Conservation (phyloP, 106 monocot species). For the Allium cepa region DNA sequence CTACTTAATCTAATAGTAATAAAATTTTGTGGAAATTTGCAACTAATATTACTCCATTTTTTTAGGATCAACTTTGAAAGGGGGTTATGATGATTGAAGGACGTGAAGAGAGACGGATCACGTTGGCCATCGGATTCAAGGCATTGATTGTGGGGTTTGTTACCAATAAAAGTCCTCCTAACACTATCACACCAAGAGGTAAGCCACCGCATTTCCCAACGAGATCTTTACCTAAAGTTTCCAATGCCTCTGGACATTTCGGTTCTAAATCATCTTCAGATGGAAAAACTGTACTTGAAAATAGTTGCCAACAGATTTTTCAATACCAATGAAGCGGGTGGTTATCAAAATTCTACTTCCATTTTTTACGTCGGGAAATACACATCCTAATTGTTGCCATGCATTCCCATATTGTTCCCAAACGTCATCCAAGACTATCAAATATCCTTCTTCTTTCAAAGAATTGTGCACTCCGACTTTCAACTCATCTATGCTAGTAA, state of each 20-base stretch:
- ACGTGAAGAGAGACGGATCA: background rate
- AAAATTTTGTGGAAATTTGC: constrained; percentile 1
- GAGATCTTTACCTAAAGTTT: constrained; percentile 16
- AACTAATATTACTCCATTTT: background rate
- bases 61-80: constrained; percentile 6
- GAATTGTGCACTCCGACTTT: background rate
- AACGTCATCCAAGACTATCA: constrained; percentile 24
- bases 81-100: background rate
- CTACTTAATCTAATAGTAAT: background rate
- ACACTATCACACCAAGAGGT: constrained; percentile 38
- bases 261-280: background rate
- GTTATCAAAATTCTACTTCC: constrained; percentile 19
- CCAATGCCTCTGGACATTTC: constrained; percentile 11
- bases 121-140: background rate
- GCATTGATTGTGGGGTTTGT: constrained; percentile 3
- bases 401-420: constrained; percentile 1
- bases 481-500: background rate
- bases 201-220: constrained; percentile 38
- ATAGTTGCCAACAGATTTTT: constrained; percentile 20
- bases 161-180: constrained; percentile 25
- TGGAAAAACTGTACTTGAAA: constrained; percentile 27
- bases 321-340: constrained; percentile 9
- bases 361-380: constrained; percentile 10
- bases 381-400: constrained; percentile 2
- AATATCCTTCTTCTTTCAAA: constrained; percentile 6